Conservation (phyloP, 495 filamentous ascomycete genomes). For the Penicillium nucicola region DNA sequence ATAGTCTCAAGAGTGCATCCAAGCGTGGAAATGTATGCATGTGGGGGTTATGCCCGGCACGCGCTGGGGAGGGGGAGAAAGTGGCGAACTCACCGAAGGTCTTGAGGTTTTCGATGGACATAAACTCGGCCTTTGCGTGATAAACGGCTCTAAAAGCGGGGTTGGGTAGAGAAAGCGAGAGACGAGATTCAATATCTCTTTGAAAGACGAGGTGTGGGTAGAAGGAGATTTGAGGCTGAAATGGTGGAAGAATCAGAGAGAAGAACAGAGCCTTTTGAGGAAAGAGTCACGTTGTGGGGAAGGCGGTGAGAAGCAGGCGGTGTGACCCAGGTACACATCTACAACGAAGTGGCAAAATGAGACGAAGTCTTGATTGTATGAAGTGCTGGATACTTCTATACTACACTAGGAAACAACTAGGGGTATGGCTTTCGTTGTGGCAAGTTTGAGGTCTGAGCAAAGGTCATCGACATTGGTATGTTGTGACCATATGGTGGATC, state of each 20-base stretch:
- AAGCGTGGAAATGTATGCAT: not conserved
- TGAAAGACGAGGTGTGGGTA: constrained; percentile 17
- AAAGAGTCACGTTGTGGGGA: constrained; percentile 29
- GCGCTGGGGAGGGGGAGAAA: constrained; percentile 24
- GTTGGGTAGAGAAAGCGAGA: constrained; percentile 29
- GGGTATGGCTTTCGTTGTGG: not conserved
- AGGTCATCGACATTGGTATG: constrained; percentile 15
- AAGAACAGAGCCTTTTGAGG: constrained; percentile 44
- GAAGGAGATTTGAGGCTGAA: constrained; percentile 15
- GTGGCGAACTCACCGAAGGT: constrained; percentile 80
- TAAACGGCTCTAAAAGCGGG: constrained; percentile 44
- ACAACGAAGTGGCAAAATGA: too few species aligned
- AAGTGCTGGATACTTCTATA: not conserved
- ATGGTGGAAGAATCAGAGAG: constrained; percentile 26
- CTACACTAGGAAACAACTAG: not conserved
- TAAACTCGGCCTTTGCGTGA: constrained; percentile 70
- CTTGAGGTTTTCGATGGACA: constrained; percentile 99
- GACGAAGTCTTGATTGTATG: too few species aligned
- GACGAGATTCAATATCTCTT: constrained; percentile 41
- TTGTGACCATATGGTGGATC: not conserved
- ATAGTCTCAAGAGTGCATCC: not conserved
- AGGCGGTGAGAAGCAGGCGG: constrained; percentile 26
- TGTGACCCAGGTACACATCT: constrained; percentile 12
- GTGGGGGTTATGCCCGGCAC: constrained; percentile 2
- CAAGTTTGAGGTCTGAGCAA: constrained; percentile 4